Evolutionary conservation across 2,329 filamentous ascomycete species (phyloP).

Genomic region (Cordyceps fumosorosea): DNA sequence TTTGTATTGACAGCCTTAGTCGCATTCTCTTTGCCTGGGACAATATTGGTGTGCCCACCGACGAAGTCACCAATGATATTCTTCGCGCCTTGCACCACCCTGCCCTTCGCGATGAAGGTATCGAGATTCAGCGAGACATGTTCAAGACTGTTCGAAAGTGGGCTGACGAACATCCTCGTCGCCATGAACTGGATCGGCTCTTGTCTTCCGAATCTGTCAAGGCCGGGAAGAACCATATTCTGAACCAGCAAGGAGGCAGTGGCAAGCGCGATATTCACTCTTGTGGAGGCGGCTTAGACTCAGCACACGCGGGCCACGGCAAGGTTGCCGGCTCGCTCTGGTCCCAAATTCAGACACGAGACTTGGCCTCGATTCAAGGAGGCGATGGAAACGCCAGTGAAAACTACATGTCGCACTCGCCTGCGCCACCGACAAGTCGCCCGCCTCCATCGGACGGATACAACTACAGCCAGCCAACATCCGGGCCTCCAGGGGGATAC

Average conservation of each 20-base stretch:
- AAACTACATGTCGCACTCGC: constrained; percentile 33
- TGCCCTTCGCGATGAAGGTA: constrained; percentile 63
- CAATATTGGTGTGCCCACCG: constrained; percentile 71
- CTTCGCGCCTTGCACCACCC: constrained; percentile 87
- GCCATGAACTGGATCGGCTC: constrained; percentile 63
- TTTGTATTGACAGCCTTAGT: constrained; percentile 26
- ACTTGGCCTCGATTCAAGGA: constrained; percentile 49
- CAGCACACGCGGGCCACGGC: constrained; percentile 45
- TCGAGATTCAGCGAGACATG: constrained; percentile 84
- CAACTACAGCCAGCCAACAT: constrained; percentile 32
- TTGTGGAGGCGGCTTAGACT: constrained; percentile 33
- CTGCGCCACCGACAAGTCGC: constrained; percentile 28
- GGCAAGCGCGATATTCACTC: constrained; percentile 23
- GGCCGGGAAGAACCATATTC: constrained; percentile 71
- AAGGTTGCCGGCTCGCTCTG: constrained; percentile 55
- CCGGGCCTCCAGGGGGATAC: constrained; percentile 21
- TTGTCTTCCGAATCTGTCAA: constrained; percentile 79
- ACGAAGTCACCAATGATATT: constrained; percentile 78
- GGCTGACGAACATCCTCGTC: constrained; percentile 63
- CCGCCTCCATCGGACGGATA: constrained; percentile 28
- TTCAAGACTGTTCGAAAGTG: constrained; percentile 78
- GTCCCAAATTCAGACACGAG: constrained; percentile 53
- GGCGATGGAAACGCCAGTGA: constrained; percentile 33
- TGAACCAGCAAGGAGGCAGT: constrained; percentile 29
- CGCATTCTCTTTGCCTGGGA: constrained; percentile 91